Evolutionary conservation across 2,329 filamentous ascomycete species (phyloP), one percentile per base, ranked within the genome.

Genomic region (Tolypocladium nubicola): DNA sequence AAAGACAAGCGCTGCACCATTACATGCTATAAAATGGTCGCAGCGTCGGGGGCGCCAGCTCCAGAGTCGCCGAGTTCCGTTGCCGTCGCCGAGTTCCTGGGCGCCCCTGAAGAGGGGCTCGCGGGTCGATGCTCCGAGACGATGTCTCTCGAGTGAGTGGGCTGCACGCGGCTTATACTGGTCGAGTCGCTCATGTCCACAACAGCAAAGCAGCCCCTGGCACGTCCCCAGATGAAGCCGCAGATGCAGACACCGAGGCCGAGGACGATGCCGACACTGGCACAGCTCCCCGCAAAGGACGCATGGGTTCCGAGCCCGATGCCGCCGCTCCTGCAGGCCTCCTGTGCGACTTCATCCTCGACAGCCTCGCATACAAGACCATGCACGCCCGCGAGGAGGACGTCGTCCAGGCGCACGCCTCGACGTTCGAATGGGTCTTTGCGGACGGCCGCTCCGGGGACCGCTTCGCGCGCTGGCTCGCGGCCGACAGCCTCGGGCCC

Each of bases 381-480:
- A 70, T 70, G 68, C 59, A 63, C 19, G 66, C 68, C 37, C 63
- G 68, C 16, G 67, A 69, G 4, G 64, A 65, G 4, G 66, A 70
- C 56, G 67, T 70, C 16, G 64, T 65, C 1, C 61, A 65, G 40
- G 68, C 68, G 2, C 64, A 70, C 65, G 43, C 4, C 5, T 47
- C 43, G 7, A 74, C 73, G 0, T 69, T 75, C 37, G 64, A 72
- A 39, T 75, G 73, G 73, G 67, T 73, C 1, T 74, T 73, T 43
- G 58, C 65, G 4, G 53, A 59, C 9, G 57, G 59, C 21, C 56
- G 57, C 1, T 67, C 72, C 49, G 60, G 58, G 2, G 54, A 59
- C n/a, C 56, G 57, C 1, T 67, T 73, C 49, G 60, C 59, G 1
- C 53, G 60, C 0, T 73, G 71, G 70, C 60, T 73, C 1, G 61